A percentile compares a stretch with the other conserved stretches of the same genome.
phyloP scores from a whole-genome alignment of 331 rosid genomes.

The Erythrophleum ivorense region DNA sequence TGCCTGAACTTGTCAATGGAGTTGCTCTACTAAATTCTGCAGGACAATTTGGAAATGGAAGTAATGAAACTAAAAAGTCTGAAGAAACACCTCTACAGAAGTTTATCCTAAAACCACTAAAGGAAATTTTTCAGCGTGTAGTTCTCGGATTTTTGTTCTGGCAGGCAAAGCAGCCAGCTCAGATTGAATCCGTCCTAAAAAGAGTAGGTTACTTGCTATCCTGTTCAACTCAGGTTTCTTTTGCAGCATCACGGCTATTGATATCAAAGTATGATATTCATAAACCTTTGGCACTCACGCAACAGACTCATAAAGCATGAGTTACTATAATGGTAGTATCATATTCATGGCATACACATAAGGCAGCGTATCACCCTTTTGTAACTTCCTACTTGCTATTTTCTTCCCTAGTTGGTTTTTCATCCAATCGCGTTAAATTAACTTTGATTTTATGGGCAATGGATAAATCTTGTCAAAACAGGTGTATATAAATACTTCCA shows the following conservation, averaged over 20 bases:
- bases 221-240: conserved; percentile 27
- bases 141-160: conserved; percentile 89
- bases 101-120: conserved; percentile 69
- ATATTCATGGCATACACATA: not conserved
- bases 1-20: conserved; percentile 74
- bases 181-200: conserved; percentile 74
- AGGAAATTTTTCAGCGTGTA: conserved; percentile 79
- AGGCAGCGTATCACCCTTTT: not conserved
- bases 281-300: not conserved
- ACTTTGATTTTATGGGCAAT: no score
- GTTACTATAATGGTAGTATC: not conserved
- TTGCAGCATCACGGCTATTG: conserved; percentile 51
- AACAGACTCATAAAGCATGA: conserved; percentile 13
- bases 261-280: not conserved
- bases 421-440: not conserved
- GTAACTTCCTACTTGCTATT: not conserved
- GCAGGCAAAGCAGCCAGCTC: conserved; percentile 93
- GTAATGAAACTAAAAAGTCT: conserved; percentile 48
- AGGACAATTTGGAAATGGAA: conserved; percentile 81
- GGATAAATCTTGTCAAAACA: conserved; percentile 38
- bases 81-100: conserved; percentile 69
- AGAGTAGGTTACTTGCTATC: conserved; percentile 59
- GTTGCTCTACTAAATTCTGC: conserved; percentile 87
- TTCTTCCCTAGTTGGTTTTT: conserved; percentile 11
- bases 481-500: conserved; percentile 76